Evolutionary conservation across 305 asterid genomes (phyloP).

Genomic region (Solanum hybrid): DNA sequence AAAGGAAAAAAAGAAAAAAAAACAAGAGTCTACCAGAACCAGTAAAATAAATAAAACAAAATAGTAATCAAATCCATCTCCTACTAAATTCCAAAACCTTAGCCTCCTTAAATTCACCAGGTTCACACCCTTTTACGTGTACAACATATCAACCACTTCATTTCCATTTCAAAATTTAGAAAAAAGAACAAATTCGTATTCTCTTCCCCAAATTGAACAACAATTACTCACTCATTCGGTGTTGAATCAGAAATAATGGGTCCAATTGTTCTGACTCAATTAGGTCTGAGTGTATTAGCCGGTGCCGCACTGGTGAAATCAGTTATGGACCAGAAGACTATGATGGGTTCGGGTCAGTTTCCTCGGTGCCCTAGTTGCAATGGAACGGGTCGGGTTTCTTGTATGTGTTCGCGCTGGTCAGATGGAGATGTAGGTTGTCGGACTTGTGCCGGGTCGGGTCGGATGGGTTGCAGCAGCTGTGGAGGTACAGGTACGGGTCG

Average conservation of each 20-base stretch:
- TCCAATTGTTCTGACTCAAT: constrained; percentile 71
- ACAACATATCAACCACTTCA: constrained; percentile 18
- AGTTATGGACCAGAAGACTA: constrained; percentile 59
- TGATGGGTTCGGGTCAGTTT: constrained; percentile 61
- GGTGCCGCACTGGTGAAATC: constrained; percentile 82
- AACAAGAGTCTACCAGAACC: neutral
- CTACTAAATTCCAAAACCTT: constrained; percentile 7
- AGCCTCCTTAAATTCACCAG: constrained; percentile 2
- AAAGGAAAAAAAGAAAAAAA: neutral
- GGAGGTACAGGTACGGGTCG: constrained; percentile 94
- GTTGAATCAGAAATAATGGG: constrained; percentile 31
- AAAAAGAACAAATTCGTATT: neutral
- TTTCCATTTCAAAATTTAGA: neutral
- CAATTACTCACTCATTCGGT: neutral
- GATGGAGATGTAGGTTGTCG: constrained; percentile 88
- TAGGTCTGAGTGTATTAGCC: constrained; percentile 72
- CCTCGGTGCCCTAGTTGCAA: constrained; percentile 70
- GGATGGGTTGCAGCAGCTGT: constrained; percentile 76
- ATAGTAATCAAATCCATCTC: neutral
- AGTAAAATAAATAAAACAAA: neutral
- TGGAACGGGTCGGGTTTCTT: constrained; percentile 84
- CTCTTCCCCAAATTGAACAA: neutral
- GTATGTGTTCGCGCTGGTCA: constrained; percentile 85
- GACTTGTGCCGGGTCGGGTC: constrained; percentile 88
- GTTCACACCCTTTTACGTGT: constrained; percentile 21